phyloP scores from a whole-genome alignment of 768 basidiomycete species.

The Auricularia sp. region DNA sequence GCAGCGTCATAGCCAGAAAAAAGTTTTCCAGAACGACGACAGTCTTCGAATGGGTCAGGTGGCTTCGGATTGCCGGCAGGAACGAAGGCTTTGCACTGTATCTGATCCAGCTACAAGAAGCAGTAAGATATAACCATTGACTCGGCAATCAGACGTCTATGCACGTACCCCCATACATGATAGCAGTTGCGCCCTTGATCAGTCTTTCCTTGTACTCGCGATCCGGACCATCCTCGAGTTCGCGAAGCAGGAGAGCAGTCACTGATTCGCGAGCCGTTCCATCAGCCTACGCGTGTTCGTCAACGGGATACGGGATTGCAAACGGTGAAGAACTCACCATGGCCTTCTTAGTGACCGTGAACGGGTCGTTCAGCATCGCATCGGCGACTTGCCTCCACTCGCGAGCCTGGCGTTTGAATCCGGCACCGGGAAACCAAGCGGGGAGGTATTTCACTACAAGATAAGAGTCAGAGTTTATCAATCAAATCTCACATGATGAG shows the following conservation, averaged over 20 bases:
- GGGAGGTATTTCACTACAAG: constrained; percentile 23
- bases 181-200: not conserved
- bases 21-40: constrained; percentile 7
- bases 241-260: not conserved
- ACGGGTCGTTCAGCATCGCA: constrained; percentile 42
- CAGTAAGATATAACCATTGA: not conserved
- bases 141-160: not conserved
- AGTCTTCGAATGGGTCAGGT: not conserved
- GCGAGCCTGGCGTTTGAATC: constrained; percentile 24
- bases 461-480: not conserved
- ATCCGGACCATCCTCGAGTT: not conserved
- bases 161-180: not conserved
- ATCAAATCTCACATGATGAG: not conserved
- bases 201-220: not conserved
- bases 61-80: not conserved
- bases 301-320: not conserved
- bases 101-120: not conserved
- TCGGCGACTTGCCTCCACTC: constrained; percentile 13
- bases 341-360: constrained; percentile 38
- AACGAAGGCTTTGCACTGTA: not conserved
- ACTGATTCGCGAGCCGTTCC: not conserved
- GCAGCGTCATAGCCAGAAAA: constrained; percentile 17
- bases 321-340: not conserved
- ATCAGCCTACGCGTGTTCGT: not conserved
- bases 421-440: constrained; percentile 26